A percentile compares a stretch with the other conserved stretches of the same genome.
Conservation (phyloP, 768 basidiomycete species). For the Suillus paluster region DNA sequence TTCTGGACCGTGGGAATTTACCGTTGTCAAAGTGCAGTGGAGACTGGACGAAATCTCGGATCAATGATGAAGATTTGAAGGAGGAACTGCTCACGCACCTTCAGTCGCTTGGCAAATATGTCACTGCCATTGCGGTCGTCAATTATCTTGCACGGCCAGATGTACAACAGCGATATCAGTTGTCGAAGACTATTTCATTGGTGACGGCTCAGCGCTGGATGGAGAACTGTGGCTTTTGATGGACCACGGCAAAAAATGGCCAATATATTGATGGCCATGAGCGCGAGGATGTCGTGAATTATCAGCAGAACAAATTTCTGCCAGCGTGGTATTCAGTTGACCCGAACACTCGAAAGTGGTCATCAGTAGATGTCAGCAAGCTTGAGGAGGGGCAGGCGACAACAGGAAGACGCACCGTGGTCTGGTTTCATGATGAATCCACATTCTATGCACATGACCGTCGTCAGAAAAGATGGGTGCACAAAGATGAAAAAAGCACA, state of each 20-base stretch:
- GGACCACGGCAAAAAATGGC: conserved; percentile 23
- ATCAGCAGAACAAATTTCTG: conserved; percentile 23
- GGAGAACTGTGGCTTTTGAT: conserved; percentile 23
- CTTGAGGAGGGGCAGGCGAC: too few species aligned
- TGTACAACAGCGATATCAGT: conserved; percentile 9
- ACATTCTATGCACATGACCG: too few species aligned
- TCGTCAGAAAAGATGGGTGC: too few species aligned
- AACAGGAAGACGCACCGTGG: too few species aligned
- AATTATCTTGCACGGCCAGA: conserved; percentile 14
- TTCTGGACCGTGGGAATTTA: conserved; percentile 22
- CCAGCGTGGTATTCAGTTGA: not conserved
- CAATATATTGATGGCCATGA: conserved; percentile 20
- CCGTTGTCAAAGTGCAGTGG: conserved; percentile 19
- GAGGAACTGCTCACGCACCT: conserved; percentile 25
- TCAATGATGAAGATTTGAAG: conserved; percentile 38
- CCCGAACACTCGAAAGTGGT: too few species aligned
- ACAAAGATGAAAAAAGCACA: too few species aligned
- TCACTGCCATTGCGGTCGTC: conserved; percentile 28
- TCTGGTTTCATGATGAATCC: too few species aligned
- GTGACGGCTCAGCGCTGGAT: conserved; percentile 35
- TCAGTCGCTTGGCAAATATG: conserved; percentile 23
- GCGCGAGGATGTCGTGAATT: conserved; percentile 39
- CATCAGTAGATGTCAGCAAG: too few species aligned
- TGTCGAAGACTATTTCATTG: conserved; percentile 23
- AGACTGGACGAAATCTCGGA: conserved; percentile 16